phyloP scores from a whole-genome alignment of 148 eudicot genomes.

The Oxyria digyna region DNA sequence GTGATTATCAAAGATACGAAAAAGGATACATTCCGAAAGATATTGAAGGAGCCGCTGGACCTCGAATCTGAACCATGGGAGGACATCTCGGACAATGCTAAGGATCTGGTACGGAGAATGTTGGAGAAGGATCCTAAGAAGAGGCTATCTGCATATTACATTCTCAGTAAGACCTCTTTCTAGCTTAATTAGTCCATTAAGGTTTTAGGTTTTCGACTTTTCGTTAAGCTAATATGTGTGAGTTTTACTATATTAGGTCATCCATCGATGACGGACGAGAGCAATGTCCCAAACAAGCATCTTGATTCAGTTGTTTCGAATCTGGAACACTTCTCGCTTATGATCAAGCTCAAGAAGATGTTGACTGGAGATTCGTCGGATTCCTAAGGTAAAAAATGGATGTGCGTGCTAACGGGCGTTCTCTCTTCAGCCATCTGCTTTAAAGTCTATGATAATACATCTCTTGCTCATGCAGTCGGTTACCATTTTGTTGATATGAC shows the following conservation, averaged over 20 bases:
- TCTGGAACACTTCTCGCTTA: constrained; percentile 55
- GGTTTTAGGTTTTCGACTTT: background rate
- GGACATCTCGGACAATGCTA: constrained; percentile 50
- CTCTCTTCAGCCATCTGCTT: background rate
- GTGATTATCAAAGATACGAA: constrained; percentile 35
- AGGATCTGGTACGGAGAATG: constrained; percentile 53
- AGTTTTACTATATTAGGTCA: constrained; percentile 31
- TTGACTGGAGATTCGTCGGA: background rate
- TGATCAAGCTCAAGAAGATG: constrained; percentile 79
- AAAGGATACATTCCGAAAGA: constrained; percentile 50
- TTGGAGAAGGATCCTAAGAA: constrained; percentile 45
- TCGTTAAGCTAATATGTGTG: background rate
- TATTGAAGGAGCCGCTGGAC: constrained; percentile 42
- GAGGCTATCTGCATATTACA: constrained; percentile 54
- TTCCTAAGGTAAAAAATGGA: too few relatives aligned
- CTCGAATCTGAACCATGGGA: constrained; percentile 60
- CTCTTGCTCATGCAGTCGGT: too few relatives aligned
- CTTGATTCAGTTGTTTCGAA: constrained; percentile 58
- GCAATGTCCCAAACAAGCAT: constrained; percentile 52
- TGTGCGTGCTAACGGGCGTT: too few relatives aligned
- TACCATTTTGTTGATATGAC: too few relatives aligned
- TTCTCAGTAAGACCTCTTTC: constrained; percentile 29
- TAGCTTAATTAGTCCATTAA: too few relatives aligned
- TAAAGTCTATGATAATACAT: background rate
- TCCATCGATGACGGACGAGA: constrained; percentile 71